A percentile compares a stretch with the other conserved stretches of the same genome.
Conservation (phyloP, 192 early-diverging fungal species). For the Coemansia sp. region DNA sequence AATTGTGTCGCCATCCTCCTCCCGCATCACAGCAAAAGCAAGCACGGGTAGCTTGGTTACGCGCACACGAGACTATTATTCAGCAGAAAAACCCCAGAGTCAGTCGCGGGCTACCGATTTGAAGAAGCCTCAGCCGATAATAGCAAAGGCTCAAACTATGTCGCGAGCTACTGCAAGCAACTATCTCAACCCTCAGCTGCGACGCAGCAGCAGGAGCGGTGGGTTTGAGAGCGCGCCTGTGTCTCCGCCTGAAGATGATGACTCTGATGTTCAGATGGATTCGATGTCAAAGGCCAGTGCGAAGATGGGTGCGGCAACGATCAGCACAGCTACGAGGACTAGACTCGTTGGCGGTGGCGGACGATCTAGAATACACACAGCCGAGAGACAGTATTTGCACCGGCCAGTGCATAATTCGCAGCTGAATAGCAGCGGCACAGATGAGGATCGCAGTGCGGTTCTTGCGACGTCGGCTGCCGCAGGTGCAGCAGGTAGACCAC, state of each 20-base stretch:
- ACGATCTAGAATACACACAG: slow-evolving; percentile 18
- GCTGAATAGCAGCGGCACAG: slow-evolving; percentile 9
- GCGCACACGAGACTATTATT: background rate
- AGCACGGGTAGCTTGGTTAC: background rate
- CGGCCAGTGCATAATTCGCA: slow-evolving; percentile 16
- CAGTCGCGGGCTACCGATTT: background rate
- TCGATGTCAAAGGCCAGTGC: background rate
- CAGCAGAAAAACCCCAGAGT: background rate
- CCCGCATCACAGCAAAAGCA: slow-evolving; percentile 6
- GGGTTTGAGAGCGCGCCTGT: slow-evolving; percentile 35
- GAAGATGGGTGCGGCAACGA: slow-evolving; percentile 33
- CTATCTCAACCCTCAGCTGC: slow-evolving; percentile 49
- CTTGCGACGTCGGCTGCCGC: slow-evolving; percentile 44
- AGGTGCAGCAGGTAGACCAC: slow-evolving; percentile 46
- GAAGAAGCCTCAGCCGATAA: slow-evolving; percentile 9
- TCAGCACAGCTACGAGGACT: slow-evolving; percentile 35
- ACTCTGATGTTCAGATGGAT: slow-evolving; percentile 6
- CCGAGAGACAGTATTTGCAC: slow-evolving; percentile 26
- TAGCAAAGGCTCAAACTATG: slow-evolving; percentile 29
- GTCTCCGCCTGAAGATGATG: slow-evolving; percentile 14
- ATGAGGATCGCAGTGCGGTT: slow-evolving; percentile 26
- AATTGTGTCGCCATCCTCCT: background rate
- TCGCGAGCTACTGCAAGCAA: slow-evolving; percentile 54
- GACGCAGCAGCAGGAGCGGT: slow-evolving; percentile 49
- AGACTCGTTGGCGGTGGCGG: slow-evolving; percentile 15